phyloP scores from a whole-genome alignment of 78 protist species.

The Paulinella micropora region DNA sequence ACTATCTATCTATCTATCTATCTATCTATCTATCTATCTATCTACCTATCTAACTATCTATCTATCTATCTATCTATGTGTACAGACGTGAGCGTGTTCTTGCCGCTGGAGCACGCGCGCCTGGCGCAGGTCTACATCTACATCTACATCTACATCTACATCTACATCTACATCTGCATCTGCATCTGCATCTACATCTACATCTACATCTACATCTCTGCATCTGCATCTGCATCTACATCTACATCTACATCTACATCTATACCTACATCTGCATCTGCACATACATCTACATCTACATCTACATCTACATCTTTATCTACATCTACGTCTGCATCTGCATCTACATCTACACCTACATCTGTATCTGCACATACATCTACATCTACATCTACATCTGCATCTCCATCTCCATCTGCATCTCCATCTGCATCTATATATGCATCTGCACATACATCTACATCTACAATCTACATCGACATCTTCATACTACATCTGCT shows the following conservation, averaged over 20 bases:
- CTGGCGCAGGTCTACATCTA: not conserved
- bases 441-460: not conserved
- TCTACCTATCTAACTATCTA: not conserved
- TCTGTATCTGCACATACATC: not conserved
- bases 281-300: not conserved
- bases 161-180: not conserved
- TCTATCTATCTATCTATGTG: not conserved
- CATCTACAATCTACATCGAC: not conserved
- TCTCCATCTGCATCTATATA: not conserved
- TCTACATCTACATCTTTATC: not conserved
- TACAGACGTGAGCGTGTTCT: not conserved
- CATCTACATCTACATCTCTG: not conserved
- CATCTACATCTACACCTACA: not conserved
- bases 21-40: not conserved
- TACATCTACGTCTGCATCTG: not conserved
- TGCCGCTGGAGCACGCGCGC: not conserved
- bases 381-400: not conserved
- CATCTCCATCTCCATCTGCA: not conserved
- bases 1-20: not conserved
- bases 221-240: not conserved
- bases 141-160: not conserved
- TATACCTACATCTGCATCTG: not conserved
- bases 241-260: not conserved
- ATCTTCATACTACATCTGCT: not conserved
- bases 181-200: not conserved